phyloP scores from a whole-genome alignment of 441 rosid species.

The Adansonia grandidieri region DNA sequence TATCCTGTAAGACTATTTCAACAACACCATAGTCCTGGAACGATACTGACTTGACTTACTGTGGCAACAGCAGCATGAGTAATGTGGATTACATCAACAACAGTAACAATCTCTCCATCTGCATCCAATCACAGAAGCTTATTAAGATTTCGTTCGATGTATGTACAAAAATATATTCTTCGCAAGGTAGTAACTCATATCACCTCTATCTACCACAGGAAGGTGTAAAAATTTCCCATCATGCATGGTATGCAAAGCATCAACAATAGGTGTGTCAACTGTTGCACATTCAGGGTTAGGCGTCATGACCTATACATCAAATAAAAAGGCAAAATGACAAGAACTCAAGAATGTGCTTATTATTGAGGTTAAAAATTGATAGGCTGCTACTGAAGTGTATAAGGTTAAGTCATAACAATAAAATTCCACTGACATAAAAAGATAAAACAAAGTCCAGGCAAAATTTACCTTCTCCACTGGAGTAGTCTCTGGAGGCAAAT shows the following conservation, averaged over 20 bases:
- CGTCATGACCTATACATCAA: constrained; percentile 80
- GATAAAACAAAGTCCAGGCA: constrained; percentile 8
- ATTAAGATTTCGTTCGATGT: constrained; percentile 33
- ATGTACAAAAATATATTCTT: constrained; percentile 26
- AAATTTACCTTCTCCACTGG: constrained; percentile 74
- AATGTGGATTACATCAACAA: constrained; percentile 82
- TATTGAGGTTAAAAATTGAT: neutral
- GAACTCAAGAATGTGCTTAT: constrained; percentile 5
- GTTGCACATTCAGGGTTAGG: constrained; percentile 91
- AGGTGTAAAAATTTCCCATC: constrained; percentile 97
- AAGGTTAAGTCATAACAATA: neutral
- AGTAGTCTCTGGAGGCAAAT: constrained; percentile 73
- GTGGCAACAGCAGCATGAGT: constrained; percentile 96
- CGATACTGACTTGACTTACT: constrained; percentile 49
- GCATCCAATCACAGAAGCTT: constrained; percentile 36
- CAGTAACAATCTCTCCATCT: constrained; percentile 86
- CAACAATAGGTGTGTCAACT: constrained; percentile 86
- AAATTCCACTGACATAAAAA: neutral
- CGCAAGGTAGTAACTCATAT: constrained; percentile 21
- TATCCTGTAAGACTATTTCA: constrained; percentile 12
- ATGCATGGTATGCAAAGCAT: constrained; percentile 93
- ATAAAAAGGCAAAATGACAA: constrained; percentile 21
- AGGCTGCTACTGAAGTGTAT: neutral
- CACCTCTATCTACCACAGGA: constrained; percentile 91
- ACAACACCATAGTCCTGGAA: constrained; percentile 1